Conservation (phyloP, 306 rosid species). For the Cicer arietinum region DNA sequence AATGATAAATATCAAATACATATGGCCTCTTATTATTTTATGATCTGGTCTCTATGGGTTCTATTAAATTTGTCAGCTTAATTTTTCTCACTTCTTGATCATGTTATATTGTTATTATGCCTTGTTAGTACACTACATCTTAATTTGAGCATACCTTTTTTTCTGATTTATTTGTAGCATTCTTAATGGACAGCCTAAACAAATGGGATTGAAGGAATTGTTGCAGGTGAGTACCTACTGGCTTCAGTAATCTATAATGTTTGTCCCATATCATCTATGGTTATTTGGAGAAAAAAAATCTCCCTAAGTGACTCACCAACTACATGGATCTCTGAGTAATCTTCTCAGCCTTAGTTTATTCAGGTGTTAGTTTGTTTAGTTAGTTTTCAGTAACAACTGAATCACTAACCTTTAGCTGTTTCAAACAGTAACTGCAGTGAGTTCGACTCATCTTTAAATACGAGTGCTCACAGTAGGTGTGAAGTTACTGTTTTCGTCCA, state of each 20-base stretch:
- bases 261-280: conserved; percentile 7
- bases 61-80: neutral
- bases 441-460: neutral
- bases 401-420: neutral
- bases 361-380: conserved; percentile 21
- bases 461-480: neutral
- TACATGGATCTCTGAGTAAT: neutral
- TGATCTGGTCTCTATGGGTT: conserved; percentile 1
- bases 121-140: neutral
- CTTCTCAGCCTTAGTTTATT: conserved; percentile 7
- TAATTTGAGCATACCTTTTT: conserved; percentile 29
- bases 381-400: neutral
- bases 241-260: conserved; percentile 16
- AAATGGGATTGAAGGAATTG: conserved; percentile 88
- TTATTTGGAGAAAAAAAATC: conserved; percentile 2
- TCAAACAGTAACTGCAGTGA: neutral
- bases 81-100: too few species aligned
- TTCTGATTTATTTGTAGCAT: conserved; percentile 58
- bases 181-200: conserved; percentile 84
- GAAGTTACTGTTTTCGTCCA: neutral
- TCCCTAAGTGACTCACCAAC: neutral
- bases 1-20: neutral
- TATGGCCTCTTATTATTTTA: neutral
- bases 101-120: conserved; percentile 8
- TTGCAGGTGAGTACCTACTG: conserved; percentile 63